A percentile compares a stretch with the other conserved stretches of the same genome.
These are phyloP conservation scores for Casuarina cunninghamiana DNA, from an alignment of 306 rosid species.

Conservation along the genomic window DNA sequence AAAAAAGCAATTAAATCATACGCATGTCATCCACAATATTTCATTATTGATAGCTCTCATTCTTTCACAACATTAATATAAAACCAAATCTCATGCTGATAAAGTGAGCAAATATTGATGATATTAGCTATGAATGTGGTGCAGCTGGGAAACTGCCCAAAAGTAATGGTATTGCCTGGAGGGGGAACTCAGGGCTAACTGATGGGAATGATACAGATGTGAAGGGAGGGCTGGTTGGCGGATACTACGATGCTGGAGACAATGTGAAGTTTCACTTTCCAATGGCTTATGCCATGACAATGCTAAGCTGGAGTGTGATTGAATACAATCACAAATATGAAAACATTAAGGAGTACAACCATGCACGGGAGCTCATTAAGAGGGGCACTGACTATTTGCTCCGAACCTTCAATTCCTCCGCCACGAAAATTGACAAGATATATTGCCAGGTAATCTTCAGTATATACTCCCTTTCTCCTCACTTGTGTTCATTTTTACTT, in stretches of 20 bases:
- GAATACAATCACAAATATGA: slow-evolving; percentile 43
- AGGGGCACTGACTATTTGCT: slow-evolving; percentile 67
- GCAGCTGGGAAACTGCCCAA: slow-evolving; percentile 46
- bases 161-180: slow-evolving; percentile 38
- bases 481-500: neutral
- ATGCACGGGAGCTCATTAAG: slow-evolving; percentile 36
- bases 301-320: slow-evolving; percentile 49
- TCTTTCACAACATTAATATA: neutral
- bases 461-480: neutral
- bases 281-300: slow-evolving; percentile 46
- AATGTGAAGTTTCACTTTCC: slow-evolving; percentile 45
- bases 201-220: slow-evolving; percentile 36
- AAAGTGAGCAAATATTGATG: neutral
- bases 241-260: slow-evolving; percentile 48
- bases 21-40: neutral
- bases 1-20: too few species aligned
- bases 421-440: slow-evolving; percentile 49
- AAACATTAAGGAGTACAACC: slow-evolving; percentile 31
- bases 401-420: slow-evolving; percentile 59
- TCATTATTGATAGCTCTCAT: neutral
- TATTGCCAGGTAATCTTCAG: slow-evolving; percentile 46
- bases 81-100: neutral
- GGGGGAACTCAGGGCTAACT: slow-evolving; percentile 38
- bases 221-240: slow-evolving; percentile 40
- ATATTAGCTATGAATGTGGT: slow-evolving; percentile 1